A percentile compares a stretch with the other conserved stretches of the same genome.
phyloP scores from a whole-genome alignment of 805 yeast species.

The Wickerhamiella parazyma region DNA sequence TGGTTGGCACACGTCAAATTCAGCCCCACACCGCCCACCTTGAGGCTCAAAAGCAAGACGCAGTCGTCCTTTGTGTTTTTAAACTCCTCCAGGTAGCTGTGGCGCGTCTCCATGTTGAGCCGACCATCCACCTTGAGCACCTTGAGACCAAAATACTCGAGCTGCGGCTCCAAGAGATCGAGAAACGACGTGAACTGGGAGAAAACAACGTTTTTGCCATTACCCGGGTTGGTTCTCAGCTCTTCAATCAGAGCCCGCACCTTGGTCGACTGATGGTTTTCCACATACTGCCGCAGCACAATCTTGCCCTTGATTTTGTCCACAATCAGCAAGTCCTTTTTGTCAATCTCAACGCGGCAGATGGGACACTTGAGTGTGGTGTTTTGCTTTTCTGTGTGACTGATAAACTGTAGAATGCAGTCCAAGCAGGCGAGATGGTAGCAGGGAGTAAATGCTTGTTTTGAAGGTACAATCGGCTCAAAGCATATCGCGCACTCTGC shows the following conservation, averaged over 20 bases:
- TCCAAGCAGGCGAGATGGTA: slow-evolving; percentile 65
- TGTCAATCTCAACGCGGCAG: slow-evolving; percentile 48
- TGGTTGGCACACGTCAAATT: slow-evolving; percentile 73
- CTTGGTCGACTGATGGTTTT: slow-evolving; percentile 47
- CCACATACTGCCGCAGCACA: slow-evolving; percentile 22
- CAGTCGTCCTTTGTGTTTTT: slow-evolving; percentile 24
- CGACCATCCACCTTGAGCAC: slow-evolving; percentile 76
- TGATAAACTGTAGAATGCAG: slow-evolving; percentile 63
- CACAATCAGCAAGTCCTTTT: slow-evolving; percentile 36
- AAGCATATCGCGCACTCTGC: slow-evolving; percentile 80
- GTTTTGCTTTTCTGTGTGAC: slow-evolving; percentile 41
- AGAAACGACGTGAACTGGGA: slow-evolving; percentile 79
- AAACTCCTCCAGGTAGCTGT: slow-evolving; percentile 46
- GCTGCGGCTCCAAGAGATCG: slow-evolving; percentile 56
- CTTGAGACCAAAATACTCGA: slow-evolving; percentile 37
- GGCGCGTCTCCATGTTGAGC: slow-evolving; percentile 50
- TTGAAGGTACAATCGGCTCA: slow-evolving; percentile 41
- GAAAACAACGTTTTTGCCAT: slow-evolving; percentile 69
- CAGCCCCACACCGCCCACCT: slow-evolving; percentile 91
- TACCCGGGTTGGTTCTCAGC: slow-evolving; percentile 38
- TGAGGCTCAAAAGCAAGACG: slow-evolving; percentile 57
- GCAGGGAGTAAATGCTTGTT: slow-evolving; percentile 57
- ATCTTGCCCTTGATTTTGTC: slow-evolving; percentile 14
- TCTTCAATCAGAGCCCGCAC: slow-evolving; percentile 54
- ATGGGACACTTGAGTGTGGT: slow-evolving; percentile 53